Base-by-base conservation (phyloP, 2,329 filamentous ascomycete genomes). In the Hymenoscyphus occultus region DNA sequence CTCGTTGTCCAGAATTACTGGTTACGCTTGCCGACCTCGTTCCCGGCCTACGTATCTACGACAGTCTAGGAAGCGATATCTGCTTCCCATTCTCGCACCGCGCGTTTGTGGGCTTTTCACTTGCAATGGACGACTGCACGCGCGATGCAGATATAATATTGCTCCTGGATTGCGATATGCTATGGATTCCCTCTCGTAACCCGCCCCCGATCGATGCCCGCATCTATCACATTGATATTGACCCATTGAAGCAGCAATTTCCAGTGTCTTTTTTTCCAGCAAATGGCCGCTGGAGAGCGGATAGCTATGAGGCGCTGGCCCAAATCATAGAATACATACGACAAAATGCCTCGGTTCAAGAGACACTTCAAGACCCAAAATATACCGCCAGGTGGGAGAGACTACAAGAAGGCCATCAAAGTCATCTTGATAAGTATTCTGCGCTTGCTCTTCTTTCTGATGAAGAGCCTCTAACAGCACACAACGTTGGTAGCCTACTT, bases 101-200 rank as follows among this genome's bases (percentile, higher is more conserved):
- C 0, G 85, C 78, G 0, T 90, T 84, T 78, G 74, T 91, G 12
- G 88, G 93, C 1, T 76, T 93, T 59, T 82, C 86, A n/a, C 94
- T 88, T 69, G 90, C 91, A 3, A 81, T 85, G 1, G 89, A 95
- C 60, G 85, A 90, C 1, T 81, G 82, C 56, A 90, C 96, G 74
- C 83, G 82, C 12, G 85, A 86, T 0, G 91, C 93, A 0, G 93
- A 96, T 74, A 84, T 91, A 9, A 94, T 97, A 61, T 71, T 97
- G 0, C 87, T 96, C 2, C 74, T 96, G 12, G 90, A 96, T 76
- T 94, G 92, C 68, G 93, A 97, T 73, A 91, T 96, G 0, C 93
- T 92, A 0, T 97, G 92, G 92, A 92, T 97, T 63, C 87, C 88
- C 13, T 93, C 91, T 0, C 85, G 86, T 9, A 85, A 83, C 76